phyloP scores from a whole-genome alignment of 345 rosid species.

The Acer yangbiense region DNA sequence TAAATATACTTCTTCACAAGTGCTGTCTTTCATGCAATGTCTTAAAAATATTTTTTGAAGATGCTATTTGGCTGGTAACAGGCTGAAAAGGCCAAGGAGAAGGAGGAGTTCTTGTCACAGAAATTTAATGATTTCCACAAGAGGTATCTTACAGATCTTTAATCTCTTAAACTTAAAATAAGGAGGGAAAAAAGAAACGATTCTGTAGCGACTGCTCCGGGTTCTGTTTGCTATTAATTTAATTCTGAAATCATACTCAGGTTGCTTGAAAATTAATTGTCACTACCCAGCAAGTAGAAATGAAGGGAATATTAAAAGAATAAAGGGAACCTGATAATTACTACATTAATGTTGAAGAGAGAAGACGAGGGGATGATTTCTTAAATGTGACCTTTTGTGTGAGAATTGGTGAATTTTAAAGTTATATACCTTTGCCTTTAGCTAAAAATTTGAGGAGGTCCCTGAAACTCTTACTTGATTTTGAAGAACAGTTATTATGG shows the following conservation, averaged over 20 bases:
- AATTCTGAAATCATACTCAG: not conserved
- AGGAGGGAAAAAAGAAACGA: not conserved
- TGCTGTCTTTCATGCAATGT: not conserved
- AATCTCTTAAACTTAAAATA: not conserved
- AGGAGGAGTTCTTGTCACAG: conserved; percentile 71
- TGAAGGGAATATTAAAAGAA: not conserved
- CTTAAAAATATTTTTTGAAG: conserved; percentile 14
- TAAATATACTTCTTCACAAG: not conserved
- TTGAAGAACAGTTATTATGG: not conserved
- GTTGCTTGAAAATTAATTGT: conserved; percentile 7
- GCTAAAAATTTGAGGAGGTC: not conserved
- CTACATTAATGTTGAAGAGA: not conserved
- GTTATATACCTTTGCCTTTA: not conserved
- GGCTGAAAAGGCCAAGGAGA: conserved; percentile 98
- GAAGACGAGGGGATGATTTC: not conserved
- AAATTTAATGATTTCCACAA: conserved; percentile 57
- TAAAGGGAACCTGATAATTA: not conserved
- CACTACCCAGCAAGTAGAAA: not conserved
- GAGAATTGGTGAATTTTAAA: not conserved
- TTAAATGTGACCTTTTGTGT: not conserved
- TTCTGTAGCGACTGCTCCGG: not conserved
- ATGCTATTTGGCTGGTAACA: conserved; percentile 34
- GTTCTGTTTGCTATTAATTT: not conserved
- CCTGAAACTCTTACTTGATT: not conserved
- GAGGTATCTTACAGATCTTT: conserved; percentile 45